Evolutionary conservation across 148 eudicot species (phyloP).

Genomic region (Fagopyrum esculentum): DNA sequence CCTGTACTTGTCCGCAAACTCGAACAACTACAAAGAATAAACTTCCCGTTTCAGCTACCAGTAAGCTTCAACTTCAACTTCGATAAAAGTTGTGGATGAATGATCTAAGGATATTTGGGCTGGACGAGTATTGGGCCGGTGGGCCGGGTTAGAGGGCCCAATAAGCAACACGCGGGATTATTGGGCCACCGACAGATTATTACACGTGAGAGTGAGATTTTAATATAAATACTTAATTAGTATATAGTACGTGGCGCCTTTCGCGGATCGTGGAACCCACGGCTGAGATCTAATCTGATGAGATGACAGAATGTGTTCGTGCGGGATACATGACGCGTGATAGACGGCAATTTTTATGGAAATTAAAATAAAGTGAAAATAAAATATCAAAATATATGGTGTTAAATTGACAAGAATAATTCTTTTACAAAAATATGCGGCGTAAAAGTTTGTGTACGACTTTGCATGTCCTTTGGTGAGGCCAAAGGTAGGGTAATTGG

Average conservation of each 20-base stretch:
- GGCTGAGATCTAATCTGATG: conserved; percentile 30
- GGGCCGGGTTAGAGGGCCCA: neutral
- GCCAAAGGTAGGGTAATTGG: neutral
- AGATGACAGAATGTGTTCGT: conserved; percentile 1
- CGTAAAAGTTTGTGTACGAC: neutral
- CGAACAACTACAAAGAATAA: conserved; percentile 51
- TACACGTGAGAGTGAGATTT: conserved; percentile 23
- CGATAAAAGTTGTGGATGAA: no score
- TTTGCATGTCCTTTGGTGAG: neutral
- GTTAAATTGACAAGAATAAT: neutral
- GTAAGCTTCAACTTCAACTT: no score
- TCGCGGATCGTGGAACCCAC: conserved; percentile 21
- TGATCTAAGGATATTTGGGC: no score
- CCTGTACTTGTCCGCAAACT: conserved; percentile 93
- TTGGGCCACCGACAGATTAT: conserved; percentile 26
- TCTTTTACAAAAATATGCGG: neutral
- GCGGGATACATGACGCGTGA: conserved; percentile 9
- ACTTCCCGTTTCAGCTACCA: no score
- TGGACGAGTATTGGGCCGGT: no score
- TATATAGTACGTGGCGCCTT: conserved; percentile 10
- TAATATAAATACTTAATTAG: neutral
- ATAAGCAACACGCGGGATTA: neutral
- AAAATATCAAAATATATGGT: neutral
- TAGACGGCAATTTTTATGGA: neutral
- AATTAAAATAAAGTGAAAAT: neutral